A percentile compares a stretch with the other conserved stretches of the same genome.
Evolutionary conservation across 805 yeast genomes (phyloP).

Genomic region (Starmera amethionina): DNA sequence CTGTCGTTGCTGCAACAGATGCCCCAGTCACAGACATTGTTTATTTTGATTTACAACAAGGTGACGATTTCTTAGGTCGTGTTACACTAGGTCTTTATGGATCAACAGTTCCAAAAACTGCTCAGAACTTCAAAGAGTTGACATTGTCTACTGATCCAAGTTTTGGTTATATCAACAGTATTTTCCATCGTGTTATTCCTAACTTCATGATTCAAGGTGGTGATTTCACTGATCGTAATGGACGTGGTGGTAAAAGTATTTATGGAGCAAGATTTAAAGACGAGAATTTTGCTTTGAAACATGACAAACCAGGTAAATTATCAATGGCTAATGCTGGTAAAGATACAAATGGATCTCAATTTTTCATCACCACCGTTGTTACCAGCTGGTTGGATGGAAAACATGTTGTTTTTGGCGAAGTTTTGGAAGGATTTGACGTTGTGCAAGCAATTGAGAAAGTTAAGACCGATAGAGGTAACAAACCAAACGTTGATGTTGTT

Average conservation of each 20-base stretch:
- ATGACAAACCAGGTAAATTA: slow-evolving; percentile 57
- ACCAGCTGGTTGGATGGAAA: slow-evolving; percentile 89
- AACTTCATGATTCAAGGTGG: slow-evolving; percentile 77
- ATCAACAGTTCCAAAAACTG: slow-evolving; percentile 78
- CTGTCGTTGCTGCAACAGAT: slow-evolving; percentile 15
- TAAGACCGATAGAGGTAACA: slow-evolving; percentile 61
- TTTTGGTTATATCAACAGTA: slow-evolving; percentile 50
- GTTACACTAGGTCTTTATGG: slow-evolving; percentile 85
- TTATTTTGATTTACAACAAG: slow-evolving; percentile 78
- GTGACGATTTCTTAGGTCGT: slow-evolving; percentile 68
- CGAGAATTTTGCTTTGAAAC: slow-evolving; percentile 59
- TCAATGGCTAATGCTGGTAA: slow-evolving; percentile 79
- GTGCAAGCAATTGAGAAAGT: slow-evolving; percentile 66
- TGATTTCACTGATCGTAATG: slow-evolving; percentile 61
- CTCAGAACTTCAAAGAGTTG: slow-evolving; percentile 77
- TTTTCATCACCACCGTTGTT: slow-evolving; percentile 85
- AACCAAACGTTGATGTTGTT: slow-evolving; percentile 55
- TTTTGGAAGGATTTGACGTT: slow-evolving; percentile 77
- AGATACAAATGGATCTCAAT: slow-evolving; percentile 87
- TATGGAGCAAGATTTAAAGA: slow-evolving; percentile 60
- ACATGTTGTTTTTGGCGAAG: slow-evolving; percentile 97
- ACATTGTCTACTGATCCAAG: slow-evolving; percentile 65
- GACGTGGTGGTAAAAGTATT: slow-evolving; percentile 69
- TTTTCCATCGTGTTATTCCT: slow-evolving; percentile 67
- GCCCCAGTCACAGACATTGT: slow-evolving; percentile 62